Conservation (phyloP, 1,284 basidiomycete species). For the Cryptococcus depauperatus region DNA sequence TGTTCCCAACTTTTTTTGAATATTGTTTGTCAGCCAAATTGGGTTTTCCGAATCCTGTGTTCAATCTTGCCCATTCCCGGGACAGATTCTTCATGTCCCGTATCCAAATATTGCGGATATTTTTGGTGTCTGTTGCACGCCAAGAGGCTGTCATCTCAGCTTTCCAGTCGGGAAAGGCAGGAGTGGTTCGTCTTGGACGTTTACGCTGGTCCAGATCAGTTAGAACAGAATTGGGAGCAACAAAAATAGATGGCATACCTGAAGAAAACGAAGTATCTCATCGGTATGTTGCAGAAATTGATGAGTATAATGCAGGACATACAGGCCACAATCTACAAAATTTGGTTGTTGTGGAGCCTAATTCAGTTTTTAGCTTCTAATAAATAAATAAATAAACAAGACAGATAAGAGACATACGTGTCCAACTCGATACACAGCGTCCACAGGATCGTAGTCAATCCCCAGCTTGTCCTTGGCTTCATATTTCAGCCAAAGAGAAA, state of each 20-base stretch:
- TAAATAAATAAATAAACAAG: constrained; percentile 7
- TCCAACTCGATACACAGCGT: constrained; percentile 31
- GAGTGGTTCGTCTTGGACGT: constrained; percentile 6
- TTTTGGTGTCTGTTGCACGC: constrained; percentile 8
- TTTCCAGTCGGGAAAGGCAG: constrained; percentile 9
- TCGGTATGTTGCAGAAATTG: constrained; percentile 33
- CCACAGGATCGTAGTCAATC: constrained; percentile 44
- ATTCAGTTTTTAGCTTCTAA: background rate
- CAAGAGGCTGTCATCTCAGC: constrained; percentile 10
- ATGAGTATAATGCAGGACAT: constrained; percentile 44
- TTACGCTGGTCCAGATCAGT: constrained; percentile 13
- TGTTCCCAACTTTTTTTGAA: too few relatives aligned
- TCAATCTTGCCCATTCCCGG: background rate
- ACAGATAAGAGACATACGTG: constrained; percentile 41
- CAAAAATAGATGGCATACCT: constrained; percentile 24
- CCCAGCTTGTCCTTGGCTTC: constrained; percentile 74
- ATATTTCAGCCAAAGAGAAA: constrained; percentile 61
- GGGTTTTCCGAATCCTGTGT: too few relatives aligned
- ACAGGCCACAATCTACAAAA: constrained; percentile 50
- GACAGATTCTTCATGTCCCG: constrained; percentile 3
- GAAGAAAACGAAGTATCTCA: constrained; percentile 29
- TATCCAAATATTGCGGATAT: constrained; percentile 8
- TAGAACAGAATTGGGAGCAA: background rate
- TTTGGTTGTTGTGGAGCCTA: constrained; percentile 48
- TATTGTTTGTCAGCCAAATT: too few relatives aligned